Base-by-base conservation (phyloP, 164 flowering plant species). In the Santalum album region DNA sequence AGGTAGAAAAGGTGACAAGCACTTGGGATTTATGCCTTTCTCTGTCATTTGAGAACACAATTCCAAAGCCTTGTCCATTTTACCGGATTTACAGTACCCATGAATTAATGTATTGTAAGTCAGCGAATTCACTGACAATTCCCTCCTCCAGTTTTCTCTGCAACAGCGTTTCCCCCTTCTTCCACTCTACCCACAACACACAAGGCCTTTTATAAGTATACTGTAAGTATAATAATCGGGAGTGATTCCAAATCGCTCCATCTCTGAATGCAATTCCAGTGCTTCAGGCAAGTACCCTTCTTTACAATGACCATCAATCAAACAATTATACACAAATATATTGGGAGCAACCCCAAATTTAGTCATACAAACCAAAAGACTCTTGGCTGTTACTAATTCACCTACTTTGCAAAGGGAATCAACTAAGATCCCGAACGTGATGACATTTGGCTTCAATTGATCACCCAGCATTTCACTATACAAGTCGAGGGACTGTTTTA, bases 181-280 rank as follows among this genome's bases (percentile, higher is more conserved):
- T 53, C 65, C 27, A 75, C 61, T 60, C 72, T 72, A 32, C 69
- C 73, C 20, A 20, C 39, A 27, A 53, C 42, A 59, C 81, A 84
- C 11, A n/a, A 79, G 61, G n/a, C 92, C 86, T 51, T 76, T 78
- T 34, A 84, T 69, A 14, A 87, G 83, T 42, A 72, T 84, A 40
- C 74, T 72, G 63, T 75, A 90, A 36, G 90, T 87, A 67, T 63
- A 68, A 12, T 73, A 70, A 72, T 84, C 84, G 0, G 88, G 85
- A 1, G 23, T 27, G 44, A 81, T 44, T 29, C 58, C 55, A 15
- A 64, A 26, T 32, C 53, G 74, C 61, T 61, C 55, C 86, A 89
- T 80, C 54, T 81, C 83, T 0, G 63, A 50, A 62, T 4, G 48
- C 56, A 84, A 56, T 25, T 43, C 50, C 55, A 72, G 48, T 23